A percentile compares a stretch with the other conserved stretches of the same genome.
These are phyloP conservation scores for Elongisporangium undulatum DNA, from an alignment of 352 stramenopile genomes.

Conservation along the genomic window DNA sequence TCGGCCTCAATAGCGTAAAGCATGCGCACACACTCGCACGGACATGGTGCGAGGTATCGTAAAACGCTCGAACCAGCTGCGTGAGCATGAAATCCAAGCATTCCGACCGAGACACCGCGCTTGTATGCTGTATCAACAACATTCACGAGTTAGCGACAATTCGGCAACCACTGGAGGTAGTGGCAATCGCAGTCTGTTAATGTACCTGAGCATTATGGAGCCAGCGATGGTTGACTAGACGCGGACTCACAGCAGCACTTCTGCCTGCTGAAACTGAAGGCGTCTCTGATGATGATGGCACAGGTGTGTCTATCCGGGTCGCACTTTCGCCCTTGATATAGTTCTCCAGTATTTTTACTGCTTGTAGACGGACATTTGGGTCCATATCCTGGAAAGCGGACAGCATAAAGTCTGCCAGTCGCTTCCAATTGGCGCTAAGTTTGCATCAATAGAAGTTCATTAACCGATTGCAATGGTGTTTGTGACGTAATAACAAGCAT, in stretches of 20 bases:
- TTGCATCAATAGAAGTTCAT: neutral
- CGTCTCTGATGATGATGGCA: neutral
- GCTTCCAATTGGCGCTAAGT: slow-evolving; percentile 48
- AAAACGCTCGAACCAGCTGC: slow-evolving; percentile 77
- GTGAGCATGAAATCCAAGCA: slow-evolving; percentile 77
- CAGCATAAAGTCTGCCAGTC: slow-evolving; percentile 73
- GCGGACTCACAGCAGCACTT: neutral
- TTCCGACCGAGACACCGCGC: slow-evolving; percentile 28
- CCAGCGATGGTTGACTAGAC: slow-evolving; percentile 9
- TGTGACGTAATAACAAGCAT: neutral
- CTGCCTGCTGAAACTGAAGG: slow-evolving; percentile 1
- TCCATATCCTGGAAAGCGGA: slow-evolving; percentile 81
- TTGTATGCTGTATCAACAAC: slow-evolving; percentile 4
- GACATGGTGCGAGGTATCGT: slow-evolving; percentile 83
- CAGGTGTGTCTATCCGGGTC: slow-evolving; percentile 4
- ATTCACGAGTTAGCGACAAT: neutral
- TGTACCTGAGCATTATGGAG: slow-evolving; percentile 12
- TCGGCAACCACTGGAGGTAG: slow-evolving; percentile 3
- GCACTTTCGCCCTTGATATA: slow-evolving; percentile 75
- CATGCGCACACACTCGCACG: slow-evolving; percentile 83
- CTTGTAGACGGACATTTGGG: slow-evolving; percentile 80
- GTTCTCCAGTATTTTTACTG: slow-evolving; percentile 86
- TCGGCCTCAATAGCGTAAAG: slow-evolving; percentile 71
- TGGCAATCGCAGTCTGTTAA: neutral
- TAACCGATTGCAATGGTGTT: neutral